Evolutionary conservation across 371 early-diverging fungal species (phyloP).

Genomic region (Rhizopus microsporus): DNA sequence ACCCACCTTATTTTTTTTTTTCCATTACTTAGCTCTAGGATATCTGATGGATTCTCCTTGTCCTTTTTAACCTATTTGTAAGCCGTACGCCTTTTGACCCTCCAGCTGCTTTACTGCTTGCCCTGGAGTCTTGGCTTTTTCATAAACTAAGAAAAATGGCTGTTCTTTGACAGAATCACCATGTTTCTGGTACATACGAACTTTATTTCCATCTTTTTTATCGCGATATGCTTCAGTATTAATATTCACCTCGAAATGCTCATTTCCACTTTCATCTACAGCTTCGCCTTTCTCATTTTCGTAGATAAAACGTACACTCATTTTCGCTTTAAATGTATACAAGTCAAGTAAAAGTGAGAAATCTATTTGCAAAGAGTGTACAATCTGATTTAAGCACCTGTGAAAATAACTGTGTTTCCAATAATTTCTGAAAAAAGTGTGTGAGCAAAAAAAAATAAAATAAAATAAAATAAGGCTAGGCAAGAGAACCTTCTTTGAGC

Average conservation of each 20-base stretch:
- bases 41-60: constrained; percentile 13
- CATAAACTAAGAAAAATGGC: constrained; percentile 12
- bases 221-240: constrained; percentile 15
- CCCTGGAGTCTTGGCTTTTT: constrained; percentile 6
- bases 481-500: too few relatives aligned
- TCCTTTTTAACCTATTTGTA: constrained; percentile 18
- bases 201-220: constrained; percentile 12
- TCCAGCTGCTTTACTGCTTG: constrained; percentile 16
- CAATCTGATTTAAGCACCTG: constrained; percentile 6
- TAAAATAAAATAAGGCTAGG: too few relatives aligned
- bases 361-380: constrained; percentile 16
- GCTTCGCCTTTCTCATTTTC: constrained; percentile 15
- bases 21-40: constrained; percentile 17
- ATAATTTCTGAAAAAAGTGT: background rate
- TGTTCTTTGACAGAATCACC: constrained; percentile 11
- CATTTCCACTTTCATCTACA: constrained; percentile 19
- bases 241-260: constrained; percentile 15
- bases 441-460: too few relatives aligned
- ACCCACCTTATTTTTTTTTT: constrained; percentile 11
- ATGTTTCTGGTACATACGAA: constrained; percentile 17
- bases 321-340: constrained; percentile 10
- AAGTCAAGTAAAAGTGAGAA: constrained; percentile 14
- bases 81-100: constrained; percentile 11
- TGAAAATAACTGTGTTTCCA: background rate
- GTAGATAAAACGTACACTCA: constrained; percentile 16